phyloP scores from a whole-genome alignment of 1,284 basidiomycete species.

The Leccinum pachyderme region DNA sequence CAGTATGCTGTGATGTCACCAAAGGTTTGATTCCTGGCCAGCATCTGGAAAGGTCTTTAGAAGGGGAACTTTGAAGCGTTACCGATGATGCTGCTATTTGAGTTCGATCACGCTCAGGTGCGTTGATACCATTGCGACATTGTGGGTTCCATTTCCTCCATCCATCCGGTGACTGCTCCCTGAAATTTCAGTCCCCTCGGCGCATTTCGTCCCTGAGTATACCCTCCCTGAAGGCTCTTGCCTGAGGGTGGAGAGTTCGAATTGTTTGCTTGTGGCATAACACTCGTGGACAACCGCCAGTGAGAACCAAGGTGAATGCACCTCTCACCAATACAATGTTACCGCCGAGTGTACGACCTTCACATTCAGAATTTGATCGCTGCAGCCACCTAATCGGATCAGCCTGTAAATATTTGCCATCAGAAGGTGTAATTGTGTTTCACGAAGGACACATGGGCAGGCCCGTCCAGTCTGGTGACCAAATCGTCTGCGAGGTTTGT shows the following conservation, averaged over 20 bases:
- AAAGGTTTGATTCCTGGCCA: too few species aligned
- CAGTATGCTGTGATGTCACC: too few species aligned
- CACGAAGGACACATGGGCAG: not conserved
- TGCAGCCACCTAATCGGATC: not conserved
- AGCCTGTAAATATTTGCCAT: not conserved
- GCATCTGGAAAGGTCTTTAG: too few species aligned
- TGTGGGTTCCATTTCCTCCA: not conserved
- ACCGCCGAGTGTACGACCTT: not conserved
- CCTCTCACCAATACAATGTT: not conserved
- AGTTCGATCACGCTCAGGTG: too few species aligned
- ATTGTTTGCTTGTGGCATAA: not conserved
- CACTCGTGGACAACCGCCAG: too few species aligned
- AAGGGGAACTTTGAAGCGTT: too few species aligned
- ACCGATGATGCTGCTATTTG: too few species aligned
- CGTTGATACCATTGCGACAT: too few species aligned
- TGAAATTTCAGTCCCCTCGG: too few species aligned
- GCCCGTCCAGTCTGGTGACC: too few species aligned
- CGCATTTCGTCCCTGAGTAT: not conserved
- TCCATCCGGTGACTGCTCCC: not conserved
- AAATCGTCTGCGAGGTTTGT: too few species aligned
- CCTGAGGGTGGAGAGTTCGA: not conserved
- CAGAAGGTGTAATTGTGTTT: not conserved
- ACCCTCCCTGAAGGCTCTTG: too few species aligned
- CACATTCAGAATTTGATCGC: not conserved
- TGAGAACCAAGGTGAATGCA: not conserved